These are phyloP conservation scores for Aspergillus sclerotioniger DNA, from an alignment of 495 filamentous ascomycete genomes.

Conservation along the genomic window DNA sequence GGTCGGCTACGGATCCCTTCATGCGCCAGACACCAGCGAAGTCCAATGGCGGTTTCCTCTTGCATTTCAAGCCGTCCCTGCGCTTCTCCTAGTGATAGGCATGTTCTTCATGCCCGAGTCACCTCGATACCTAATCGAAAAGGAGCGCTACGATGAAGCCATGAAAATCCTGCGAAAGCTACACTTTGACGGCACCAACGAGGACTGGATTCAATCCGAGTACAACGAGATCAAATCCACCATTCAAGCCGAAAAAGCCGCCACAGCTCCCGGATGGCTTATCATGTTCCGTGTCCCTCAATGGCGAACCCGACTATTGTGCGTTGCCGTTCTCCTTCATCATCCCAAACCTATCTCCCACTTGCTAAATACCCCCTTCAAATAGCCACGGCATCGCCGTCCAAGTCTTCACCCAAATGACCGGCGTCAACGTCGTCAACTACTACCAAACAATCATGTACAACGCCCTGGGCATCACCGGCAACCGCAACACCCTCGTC, in stretches of 20 bases:
- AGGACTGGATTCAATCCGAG: constrained; percentile 48
- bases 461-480: constrained; percentile 54
- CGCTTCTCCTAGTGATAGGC: constrained; percentile 41
- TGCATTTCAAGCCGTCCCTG: constrained; percentile 51
- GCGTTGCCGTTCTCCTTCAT: constrained; percentile 14
- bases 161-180: constrained; percentile 48
- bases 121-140: constrained; percentile 54
- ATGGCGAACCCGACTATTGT: constrained; percentile 50
- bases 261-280: constrained; percentile 44
- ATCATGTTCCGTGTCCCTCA: constrained; percentile 52
- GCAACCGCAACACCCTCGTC: constrained; percentile 50
- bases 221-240: constrained; percentile 48
- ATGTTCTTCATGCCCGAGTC: constrained; percentile 56
- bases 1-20: constrained; percentile 54
- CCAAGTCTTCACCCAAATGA: constrained; percentile 47
- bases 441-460: constrained; percentile 63
- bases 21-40: constrained; percentile 37
- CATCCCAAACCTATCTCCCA: not conserved
- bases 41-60: constrained; percentile 58
- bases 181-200: constrained; percentile 48
- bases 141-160: constrained; percentile 43
- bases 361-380: constrained; percentile 15
- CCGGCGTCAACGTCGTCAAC: constrained; percentile 56
- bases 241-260: constrained; percentile 46
- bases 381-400: constrained; percentile 32